A percentile compares a stretch with the other conserved stretches of the same genome.
Conservation (phyloP, 345 rosid species). For the Luvunga scandens region DNA sequence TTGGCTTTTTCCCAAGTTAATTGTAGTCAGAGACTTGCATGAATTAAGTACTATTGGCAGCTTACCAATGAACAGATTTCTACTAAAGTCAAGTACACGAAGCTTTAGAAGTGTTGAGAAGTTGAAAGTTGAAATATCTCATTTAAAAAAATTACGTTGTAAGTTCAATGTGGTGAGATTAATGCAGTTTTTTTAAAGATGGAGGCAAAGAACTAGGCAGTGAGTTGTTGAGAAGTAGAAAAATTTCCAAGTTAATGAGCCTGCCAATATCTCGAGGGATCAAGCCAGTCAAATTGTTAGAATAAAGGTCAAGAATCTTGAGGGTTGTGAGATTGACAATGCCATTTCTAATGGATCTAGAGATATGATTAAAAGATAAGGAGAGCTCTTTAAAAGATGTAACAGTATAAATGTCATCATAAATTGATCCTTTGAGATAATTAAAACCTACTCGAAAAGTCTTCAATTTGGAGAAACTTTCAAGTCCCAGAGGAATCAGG, state of each 20-base stretch:
- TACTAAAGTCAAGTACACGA: slow-evolving; percentile 2
- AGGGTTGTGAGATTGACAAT: slow-evolving; percentile 3
- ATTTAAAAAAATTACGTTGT: slow-evolving; percentile 3
- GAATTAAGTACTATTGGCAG: slow-evolving; percentile 6
- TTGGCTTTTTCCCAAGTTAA: slow-evolving; percentile 10
- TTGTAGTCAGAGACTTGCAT: slow-evolving; percentile 10
- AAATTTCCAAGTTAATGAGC: slow-evolving; percentile 3
- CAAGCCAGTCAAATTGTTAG: slow-evolving; percentile 5
- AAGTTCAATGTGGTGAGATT: slow-evolving; percentile 10
- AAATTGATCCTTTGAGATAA: slow-evolving; percentile 2
- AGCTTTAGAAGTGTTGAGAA: slow-evolving; percentile 14
- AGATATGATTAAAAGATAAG: slow-evolving; percentile 2
- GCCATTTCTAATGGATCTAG: background rate
- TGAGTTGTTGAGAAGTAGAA: slow-evolving; percentile 6
- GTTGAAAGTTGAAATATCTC: slow-evolving; percentile 4
- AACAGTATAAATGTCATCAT: background rate
- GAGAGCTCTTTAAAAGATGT: background rate
- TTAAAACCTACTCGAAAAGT: slow-evolving; percentile 19
- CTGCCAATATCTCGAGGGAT: slow-evolving; percentile 13
- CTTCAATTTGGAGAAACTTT: slow-evolving; percentile 5
- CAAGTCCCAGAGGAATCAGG: background rate
- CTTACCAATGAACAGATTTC: slow-evolving; percentile 12
- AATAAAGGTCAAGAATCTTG: slow-evolving; percentile 4
- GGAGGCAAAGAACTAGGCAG: slow-evolving; percentile 7
- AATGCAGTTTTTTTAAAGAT: slow-evolving; percentile 10